These are phyloP conservation scores for Uronychia binucleata DNA, from an alignment of 73 alveolate genomes.

Conservation along the genomic window DNA sequence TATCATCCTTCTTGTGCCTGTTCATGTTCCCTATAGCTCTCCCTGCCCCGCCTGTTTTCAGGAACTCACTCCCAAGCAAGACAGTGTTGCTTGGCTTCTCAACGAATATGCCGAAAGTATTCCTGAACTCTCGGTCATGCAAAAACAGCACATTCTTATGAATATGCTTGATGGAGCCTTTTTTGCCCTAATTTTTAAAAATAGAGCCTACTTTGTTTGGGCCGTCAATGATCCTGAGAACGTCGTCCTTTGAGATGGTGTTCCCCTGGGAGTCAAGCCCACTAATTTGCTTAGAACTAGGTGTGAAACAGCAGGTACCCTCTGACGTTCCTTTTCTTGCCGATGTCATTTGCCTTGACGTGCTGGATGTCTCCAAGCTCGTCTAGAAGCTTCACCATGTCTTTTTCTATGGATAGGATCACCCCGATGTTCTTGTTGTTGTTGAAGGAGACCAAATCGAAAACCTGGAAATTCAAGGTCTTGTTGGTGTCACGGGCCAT, in stretches of 20 bases:
- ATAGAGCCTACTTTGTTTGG: conserved; percentile 41
- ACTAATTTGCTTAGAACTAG: conserved; percentile 22
- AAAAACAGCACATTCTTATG: conserved; percentile 71
- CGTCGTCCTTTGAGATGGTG: conserved; percentile 72
- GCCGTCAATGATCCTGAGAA: conserved; percentile 71
- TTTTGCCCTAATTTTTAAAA: not conserved
- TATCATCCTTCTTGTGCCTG: not conserved
- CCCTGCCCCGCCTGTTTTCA: conserved; percentile 6
- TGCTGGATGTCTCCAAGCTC: conserved; percentile 62
- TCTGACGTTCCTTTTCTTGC: conserved; percentile 16
- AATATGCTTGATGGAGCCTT: conserved; percentile 25
- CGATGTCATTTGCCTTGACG: conserved; percentile 69
- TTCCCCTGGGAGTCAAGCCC: conserved; percentile 74
- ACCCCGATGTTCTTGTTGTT: conserved; percentile 73
- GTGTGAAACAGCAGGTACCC: conserved; percentile 7
- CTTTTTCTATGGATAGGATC: conserved; percentile 71
- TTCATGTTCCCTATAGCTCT: not conserved
- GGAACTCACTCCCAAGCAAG: conserved; percentile 11
- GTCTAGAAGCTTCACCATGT: conserved; percentile 64
- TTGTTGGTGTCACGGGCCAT: conserved; percentile 34
- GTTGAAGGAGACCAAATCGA: conserved; percentile 73
- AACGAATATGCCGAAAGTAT: conserved; percentile 42
- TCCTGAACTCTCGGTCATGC: conserved; percentile 55
- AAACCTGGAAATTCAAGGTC: conserved; percentile 42
- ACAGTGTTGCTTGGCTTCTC: conserved; percentile 6